A percentile compares a stretch with the other conserved stretches of the same genome.
Conservation (phyloP, 345 rosid genomes). For the Salix brachista region DNA sequence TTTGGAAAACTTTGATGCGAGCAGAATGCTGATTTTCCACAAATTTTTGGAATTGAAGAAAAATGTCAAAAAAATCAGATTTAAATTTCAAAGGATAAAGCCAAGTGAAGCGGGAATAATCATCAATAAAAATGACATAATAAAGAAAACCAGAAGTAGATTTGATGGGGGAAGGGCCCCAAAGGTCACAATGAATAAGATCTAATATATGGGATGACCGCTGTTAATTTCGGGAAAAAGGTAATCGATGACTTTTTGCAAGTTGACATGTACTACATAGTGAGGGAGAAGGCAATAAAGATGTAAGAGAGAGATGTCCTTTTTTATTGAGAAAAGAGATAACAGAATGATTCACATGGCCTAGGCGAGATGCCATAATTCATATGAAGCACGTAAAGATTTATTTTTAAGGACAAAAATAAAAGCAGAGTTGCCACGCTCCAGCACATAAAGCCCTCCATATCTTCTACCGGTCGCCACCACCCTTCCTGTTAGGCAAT, state of each 20-base stretch:
- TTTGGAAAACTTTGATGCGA: neutral
- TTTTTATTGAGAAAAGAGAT: neutral
- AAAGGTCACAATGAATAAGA: neutral
- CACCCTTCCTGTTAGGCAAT: neutral
- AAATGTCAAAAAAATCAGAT: neutral
- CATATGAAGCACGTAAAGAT: neutral
- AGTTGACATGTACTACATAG: slow-evolving; percentile 1
- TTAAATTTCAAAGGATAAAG: neutral
- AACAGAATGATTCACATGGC: neutral
- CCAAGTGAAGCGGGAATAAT: neutral
- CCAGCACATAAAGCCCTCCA: neutral
- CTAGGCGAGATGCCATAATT: slow-evolving; percentile 3
- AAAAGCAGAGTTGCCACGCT: neutral
- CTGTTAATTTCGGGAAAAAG: neutral
- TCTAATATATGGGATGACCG: neutral
- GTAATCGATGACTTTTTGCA: slow-evolving; percentile 1
- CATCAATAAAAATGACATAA: neutral
- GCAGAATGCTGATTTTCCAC: neutral
- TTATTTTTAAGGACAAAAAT: slow-evolving; percentile 1
- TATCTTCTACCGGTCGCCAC: neutral
- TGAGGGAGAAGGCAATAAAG: neutral
- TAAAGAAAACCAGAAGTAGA: neutral
- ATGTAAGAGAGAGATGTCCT: neutral
- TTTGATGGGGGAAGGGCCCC: neutral
- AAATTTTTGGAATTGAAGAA: neutral